phyloP scores from a whole-genome alignment of 2,329 filamentous ascomycete species.

The Hymenoscyphus fructigenus region DNA sequence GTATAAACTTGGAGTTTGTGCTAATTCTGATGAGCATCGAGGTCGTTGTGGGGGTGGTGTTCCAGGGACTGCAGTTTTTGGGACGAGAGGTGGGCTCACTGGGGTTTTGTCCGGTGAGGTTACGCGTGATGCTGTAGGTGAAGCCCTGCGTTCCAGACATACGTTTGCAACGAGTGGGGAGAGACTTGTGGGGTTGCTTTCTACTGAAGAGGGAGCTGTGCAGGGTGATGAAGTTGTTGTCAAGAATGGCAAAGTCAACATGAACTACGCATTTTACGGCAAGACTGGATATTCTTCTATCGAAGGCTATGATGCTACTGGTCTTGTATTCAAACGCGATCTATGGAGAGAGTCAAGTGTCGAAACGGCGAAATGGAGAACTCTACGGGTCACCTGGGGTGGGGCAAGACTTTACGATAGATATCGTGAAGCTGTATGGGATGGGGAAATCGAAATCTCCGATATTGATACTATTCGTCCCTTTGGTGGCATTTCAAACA shows the following conservation, averaged over 20 bases:
- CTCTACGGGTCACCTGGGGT: slow-evolving; percentile 34
- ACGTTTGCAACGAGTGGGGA: slow-evolving; percentile 38
- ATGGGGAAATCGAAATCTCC: slow-evolving; percentile 31
- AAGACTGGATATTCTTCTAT: slow-evolving; percentile 31
- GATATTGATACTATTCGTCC: slow-evolving; percentile 27
- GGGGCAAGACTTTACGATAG: slow-evolving; percentile 38
- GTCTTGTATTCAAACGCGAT: slow-evolving; percentile 31
- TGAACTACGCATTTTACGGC: slow-evolving; percentile 33
- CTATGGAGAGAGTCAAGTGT: slow-evolving; percentile 26
- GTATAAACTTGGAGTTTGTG: slow-evolving; percentile 39
- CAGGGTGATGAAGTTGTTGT: slow-evolving; percentile 34
- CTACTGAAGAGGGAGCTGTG: slow-evolving; percentile 19
- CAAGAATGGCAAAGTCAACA: slow-evolving; percentile 13
- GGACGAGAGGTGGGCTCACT: slow-evolving; percentile 34
- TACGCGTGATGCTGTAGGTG: slow-evolving; percentile 25
- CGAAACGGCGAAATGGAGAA: slow-evolving; percentile 20
- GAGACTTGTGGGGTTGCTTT: slow-evolving; percentile 32
- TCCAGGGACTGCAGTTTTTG: slow-evolving; percentile 38
- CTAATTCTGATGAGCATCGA: slow-evolving; percentile 40
- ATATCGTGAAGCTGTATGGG: slow-evolving; percentile 38
- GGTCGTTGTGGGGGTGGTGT: slow-evolving; percentile 40
- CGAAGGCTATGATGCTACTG: slow-evolving; percentile 35
- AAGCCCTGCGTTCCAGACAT: slow-evolving; percentile 30
- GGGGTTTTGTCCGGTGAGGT: slow-evolving; percentile 31
- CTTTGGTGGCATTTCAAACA: slow-evolving; percentile 32